Base-by-base conservation (phyloP, 257 asterid genomes). In the Capsicum rhomboideum region DNA sequence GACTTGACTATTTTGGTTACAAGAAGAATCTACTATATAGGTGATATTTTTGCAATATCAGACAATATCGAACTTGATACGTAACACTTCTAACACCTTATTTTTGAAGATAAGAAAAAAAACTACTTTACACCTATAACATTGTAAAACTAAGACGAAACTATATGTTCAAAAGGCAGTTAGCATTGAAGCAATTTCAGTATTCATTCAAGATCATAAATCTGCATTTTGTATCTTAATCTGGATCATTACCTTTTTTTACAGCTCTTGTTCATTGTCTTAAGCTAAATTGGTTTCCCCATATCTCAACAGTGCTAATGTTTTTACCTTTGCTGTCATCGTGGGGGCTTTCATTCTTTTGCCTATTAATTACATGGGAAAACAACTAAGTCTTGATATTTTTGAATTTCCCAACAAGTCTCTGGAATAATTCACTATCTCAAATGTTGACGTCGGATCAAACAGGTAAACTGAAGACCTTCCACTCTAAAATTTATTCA, bases 321-420 rank as follows among this genome's bases (percentile, higher is more conserved):
- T 97, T 14, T 97, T 97, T 88, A 59, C 89, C 82, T 92, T 95
- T 91, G 99, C 98, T 21, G 91, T 79, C 61, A 85, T 91, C 77
- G 79, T 95, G 50, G 99, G 99, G 85, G 52, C 93, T 81, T 90
- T 88, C 84, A 85, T 97, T 89, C 98, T 97, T 86, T 95, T 97
- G 83, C 99, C 99, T 8, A 90, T 97, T 91, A 97, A 97, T 90
- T 97, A 88, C 87, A 90, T 92, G 95, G 99, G 99, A 88, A 92
- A 87, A 86, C 98, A 97, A 88, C 88, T 93, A 52, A 90, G 83
- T 85, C 88, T 93, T 49, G 98, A 97, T 91, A 87, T 95, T 50
- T 85, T 90, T 3, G 98, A 92, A 87, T 66, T 97, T 83, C 93
- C 93, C 50, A 97, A 92, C 90, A 93, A 88, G 88, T 90, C 98